Evolutionary conservation across 2,329 filamentous ascomycete genomes (phyloP).

Genomic region (Claviceps maximensis): DNA sequence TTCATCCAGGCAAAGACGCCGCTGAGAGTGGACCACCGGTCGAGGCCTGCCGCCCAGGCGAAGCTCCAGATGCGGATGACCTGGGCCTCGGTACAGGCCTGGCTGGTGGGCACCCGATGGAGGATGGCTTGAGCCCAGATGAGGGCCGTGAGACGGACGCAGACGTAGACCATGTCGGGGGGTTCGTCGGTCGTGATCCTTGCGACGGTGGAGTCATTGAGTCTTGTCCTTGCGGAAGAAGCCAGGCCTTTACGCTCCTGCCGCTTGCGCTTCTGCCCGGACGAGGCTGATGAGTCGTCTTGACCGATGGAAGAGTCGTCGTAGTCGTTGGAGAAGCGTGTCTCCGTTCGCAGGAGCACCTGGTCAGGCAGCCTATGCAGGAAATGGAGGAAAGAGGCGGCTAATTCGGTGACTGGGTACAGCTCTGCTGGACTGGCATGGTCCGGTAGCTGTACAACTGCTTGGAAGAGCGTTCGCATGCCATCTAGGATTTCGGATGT

Average conservation of each 20-base stretch:
- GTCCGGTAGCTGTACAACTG: slow-evolving; percentile 26
- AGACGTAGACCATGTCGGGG: slow-evolving; percentile 32
- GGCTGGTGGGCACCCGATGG: slow-evolving; percentile 27
- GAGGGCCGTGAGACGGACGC: slow-evolving; percentile 31
- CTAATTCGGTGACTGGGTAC: slow-evolving; percentile 24
- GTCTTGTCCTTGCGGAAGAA: neutral
- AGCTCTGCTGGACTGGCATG: slow-evolving; percentile 22
- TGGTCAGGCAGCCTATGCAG: slow-evolving; percentile 22
- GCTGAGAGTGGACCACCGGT: slow-evolving; percentile 31
- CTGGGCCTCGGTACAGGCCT: slow-evolving; percentile 24
- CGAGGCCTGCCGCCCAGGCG: slow-evolving; percentile 32
- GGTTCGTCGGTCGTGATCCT: slow-evolving; percentile 9
- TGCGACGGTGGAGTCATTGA: slow-evolving; percentile 2
- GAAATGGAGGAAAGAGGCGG: slow-evolving; percentile 26
- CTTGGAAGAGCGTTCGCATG: slow-evolving; percentile 32
- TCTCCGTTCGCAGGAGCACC: slow-evolving; percentile 9
- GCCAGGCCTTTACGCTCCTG: slow-evolving; percentile 2
- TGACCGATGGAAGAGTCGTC: neutral
- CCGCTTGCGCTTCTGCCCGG: slow-evolving; percentile 8
- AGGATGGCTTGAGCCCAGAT: slow-evolving; percentile 35
- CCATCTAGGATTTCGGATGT: slow-evolving; percentile 39
- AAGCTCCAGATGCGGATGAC: slow-evolving; percentile 32
- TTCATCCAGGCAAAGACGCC: slow-evolving; percentile 37
- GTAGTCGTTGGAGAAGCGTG: neutral
- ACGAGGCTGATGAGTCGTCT: neutral